phyloP scores from a whole-genome alignment of 2,329 filamentous ascomycete species.

The Fusarium brevicatenulatum region DNA sequence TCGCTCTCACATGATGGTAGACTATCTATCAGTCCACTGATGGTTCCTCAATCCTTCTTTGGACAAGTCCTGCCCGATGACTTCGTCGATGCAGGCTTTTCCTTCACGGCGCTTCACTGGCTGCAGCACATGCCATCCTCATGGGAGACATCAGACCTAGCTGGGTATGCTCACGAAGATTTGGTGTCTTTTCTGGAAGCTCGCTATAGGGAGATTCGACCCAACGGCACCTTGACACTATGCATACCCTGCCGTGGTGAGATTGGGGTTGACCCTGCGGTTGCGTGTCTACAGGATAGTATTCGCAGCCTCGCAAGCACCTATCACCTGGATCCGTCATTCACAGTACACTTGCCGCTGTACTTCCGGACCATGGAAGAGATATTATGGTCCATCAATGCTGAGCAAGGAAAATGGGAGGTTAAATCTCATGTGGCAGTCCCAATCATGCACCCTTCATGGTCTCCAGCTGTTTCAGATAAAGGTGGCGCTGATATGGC shows the following conservation, averaged over 20 bases:
- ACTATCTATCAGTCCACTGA: neutral
- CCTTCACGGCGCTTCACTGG: neutral
- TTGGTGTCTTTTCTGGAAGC: neutral
- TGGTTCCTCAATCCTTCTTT: neutral
- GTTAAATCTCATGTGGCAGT: neutral
- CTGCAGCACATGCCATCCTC: neutral
- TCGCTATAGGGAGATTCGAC: neutral
- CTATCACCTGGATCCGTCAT: neutral
- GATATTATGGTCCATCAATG: neutral
- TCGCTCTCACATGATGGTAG: neutral
- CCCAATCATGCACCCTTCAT: neutral
- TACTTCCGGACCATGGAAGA: neutral
- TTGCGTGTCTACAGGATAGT: neutral
- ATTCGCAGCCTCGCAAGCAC: neutral
- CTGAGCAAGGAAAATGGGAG: neutral
- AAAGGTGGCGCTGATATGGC: neutral
- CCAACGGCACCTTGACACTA: neutral
- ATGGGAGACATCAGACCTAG: neutral
- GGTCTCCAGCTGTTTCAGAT: neutral
- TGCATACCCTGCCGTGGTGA: neutral
- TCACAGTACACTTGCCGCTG: neutral
- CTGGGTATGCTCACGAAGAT: neutral
- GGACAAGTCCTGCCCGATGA: neutral
- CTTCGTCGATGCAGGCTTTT: neutral
- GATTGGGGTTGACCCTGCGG: too few relatives aligned